These are phyloP conservation scores for Hura crepitans DNA, from an alignment of 441 rosid species.

Conservation along the genomic window DNA sequence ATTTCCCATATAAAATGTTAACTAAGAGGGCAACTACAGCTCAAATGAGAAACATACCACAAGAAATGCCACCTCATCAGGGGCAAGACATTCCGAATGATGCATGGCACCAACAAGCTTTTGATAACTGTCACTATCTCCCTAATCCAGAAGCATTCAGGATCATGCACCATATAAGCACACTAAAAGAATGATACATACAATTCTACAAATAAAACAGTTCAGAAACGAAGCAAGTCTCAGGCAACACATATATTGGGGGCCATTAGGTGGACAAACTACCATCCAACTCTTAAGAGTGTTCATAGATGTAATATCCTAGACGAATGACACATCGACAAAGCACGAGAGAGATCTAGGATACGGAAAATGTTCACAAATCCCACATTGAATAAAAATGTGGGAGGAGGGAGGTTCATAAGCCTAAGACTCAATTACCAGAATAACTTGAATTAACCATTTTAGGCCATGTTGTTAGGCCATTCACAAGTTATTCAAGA, in stretches of 20 bases:
- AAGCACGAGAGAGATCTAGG: too few species aligned
- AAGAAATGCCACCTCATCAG: constrained; percentile 65
- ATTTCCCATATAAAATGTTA: not conserved
- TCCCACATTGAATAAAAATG: too few species aligned
- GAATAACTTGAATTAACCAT: too few species aligned
- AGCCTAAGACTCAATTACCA: too few species aligned
- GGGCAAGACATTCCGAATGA: constrained; percentile 36
- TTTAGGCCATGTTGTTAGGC: too few species aligned
- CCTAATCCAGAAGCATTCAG: constrained; percentile 40
- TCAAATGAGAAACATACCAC: constrained; percentile 39
- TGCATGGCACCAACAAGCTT: constrained; percentile 64
- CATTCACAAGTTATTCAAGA: too few species aligned
- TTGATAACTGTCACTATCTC: constrained; percentile 45
- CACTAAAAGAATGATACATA: not conserved
- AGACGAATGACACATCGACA: too few species aligned
- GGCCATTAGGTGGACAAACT: constrained; percentile 15
- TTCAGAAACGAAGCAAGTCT: constrained; percentile 3
- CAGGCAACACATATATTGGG: not conserved
- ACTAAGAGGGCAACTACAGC: not conserved
- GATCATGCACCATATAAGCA: not conserved
- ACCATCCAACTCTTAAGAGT: constrained; percentile 20
- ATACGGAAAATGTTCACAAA: too few species aligned
- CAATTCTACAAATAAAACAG: not conserved
- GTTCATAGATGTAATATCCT: too few species aligned
- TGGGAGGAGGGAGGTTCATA: too few species aligned